A percentile compares a stretch with the other conserved stretches of the same genome.
phyloP scores from a whole-genome alignment of 106 monocot genomes.

The Dendrobium catenatum region DNA sequence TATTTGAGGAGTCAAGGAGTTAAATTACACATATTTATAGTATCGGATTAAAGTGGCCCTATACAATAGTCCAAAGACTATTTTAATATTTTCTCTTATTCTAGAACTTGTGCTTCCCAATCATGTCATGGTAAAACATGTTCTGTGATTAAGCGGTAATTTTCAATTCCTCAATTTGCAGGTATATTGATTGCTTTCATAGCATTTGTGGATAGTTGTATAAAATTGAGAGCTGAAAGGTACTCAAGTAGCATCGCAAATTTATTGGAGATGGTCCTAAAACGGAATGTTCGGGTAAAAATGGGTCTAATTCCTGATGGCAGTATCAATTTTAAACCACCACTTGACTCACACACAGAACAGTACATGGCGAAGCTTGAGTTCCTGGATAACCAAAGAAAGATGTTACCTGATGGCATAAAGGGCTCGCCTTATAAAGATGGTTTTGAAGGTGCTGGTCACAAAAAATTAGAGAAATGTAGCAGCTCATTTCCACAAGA shows the following conservation, averaged over 20 bases:
- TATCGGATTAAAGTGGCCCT: no score
- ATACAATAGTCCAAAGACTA: no score
- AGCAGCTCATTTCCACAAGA: constrained; percentile 10
- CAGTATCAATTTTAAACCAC: neutral
- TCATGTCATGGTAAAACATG: neutral
- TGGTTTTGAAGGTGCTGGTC: constrained; percentile 6
- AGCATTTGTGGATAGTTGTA: constrained; percentile 47
- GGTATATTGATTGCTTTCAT: constrained; percentile 52
- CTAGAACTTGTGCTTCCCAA: neutral
- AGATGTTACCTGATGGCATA: neutral
- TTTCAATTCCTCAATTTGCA: constrained; percentile 19
- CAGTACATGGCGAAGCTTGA: constrained; percentile 7
- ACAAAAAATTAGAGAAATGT: constrained; percentile 10
- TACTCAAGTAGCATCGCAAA: constrained; percentile 78
- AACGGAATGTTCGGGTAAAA: constrained; percentile 50
- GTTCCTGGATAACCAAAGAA: constrained; percentile 7
- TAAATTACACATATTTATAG: no score
- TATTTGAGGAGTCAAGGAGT: no score
- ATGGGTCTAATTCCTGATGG: constrained; percentile 30
- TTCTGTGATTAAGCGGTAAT: neutral
- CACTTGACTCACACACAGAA: neutral
- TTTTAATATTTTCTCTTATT: neutral
- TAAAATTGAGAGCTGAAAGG: constrained; percentile 64
- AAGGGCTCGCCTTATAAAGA: constrained; percentile 16
- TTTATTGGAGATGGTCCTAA: constrained; percentile 72